Evolutionary conservation across 495 filamentous ascomycete species (phyloP).

Genomic region (Lentithecium fluviatile): DNA sequence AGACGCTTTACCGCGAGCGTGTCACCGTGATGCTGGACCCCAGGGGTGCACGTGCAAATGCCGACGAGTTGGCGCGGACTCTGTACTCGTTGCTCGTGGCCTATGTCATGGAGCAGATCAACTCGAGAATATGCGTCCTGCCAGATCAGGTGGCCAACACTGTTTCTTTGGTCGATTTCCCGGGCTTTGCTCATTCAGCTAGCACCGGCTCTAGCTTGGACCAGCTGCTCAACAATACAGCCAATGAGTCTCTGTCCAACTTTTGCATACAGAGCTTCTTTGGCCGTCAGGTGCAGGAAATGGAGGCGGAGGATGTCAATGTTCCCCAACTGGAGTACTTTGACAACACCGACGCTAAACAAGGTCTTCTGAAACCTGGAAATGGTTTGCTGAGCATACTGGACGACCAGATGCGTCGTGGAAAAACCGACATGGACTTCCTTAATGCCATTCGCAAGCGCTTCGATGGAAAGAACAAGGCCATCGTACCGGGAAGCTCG

Average conservation of each 20-base stretch:
- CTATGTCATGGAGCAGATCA: constrained; percentile 87
- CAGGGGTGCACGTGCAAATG: constrained; percentile 81
- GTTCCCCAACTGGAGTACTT: constrained; percentile 94
- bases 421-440: constrained; percentile 83
- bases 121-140: constrained; percentile 81
- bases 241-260: constrained; percentile 86
- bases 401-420: constrained; percentile 89
- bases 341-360: constrained; percentile 92
- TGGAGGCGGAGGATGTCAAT: constrained; percentile 87
- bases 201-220: constrained; percentile 84
- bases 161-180: constrained; percentile 92
- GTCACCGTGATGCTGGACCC: constrained; percentile 98
- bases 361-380: constrained; percentile 81
- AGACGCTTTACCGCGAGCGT: constrained; percentile 88
- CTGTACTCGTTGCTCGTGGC: constrained; percentile 95
- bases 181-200: constrained; percentile 81
- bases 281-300: constrained; percentile 81
- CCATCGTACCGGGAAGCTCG: constrained; percentile 70
- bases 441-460: constrained; percentile 85
- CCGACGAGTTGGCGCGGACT: constrained; percentile 88
- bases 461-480: constrained; percentile 90
- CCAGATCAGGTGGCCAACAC: constrained; percentile 91
- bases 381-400: constrained; percentile 92
- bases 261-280: constrained; percentile 95
- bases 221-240: constrained; percentile 91